Conservation (phyloP, 2,329 filamentous ascomycete species). For the Elsinoe necatrix region DNA sequence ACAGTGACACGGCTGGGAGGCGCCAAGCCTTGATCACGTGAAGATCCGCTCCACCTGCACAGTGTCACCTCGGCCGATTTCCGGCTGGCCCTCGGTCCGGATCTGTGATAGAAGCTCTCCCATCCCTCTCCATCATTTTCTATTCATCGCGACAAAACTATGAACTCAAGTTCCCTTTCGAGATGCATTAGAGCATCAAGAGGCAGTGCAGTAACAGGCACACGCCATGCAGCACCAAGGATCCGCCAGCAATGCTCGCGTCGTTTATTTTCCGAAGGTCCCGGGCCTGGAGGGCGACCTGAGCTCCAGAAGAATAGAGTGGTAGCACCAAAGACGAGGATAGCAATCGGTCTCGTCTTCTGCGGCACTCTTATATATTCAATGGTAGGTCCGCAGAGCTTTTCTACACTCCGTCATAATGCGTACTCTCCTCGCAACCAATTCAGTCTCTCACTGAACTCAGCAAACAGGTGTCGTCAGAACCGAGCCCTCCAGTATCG, state of each 20-base stretch:
- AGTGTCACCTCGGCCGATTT: too few species aligned
- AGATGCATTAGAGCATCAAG: not conserved
- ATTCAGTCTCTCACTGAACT: not conserved
- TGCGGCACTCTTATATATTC: conserved; percentile 49
- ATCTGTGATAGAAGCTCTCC: too few species aligned
- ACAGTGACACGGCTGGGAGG: too few species aligned
- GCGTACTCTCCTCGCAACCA: not conserved
- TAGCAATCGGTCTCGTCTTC: conserved; percentile 43
- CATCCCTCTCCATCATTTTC: too few species aligned
- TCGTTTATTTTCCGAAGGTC: conserved; percentile 3
- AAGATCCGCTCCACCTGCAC: too few species aligned
- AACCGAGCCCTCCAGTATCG: conserved; percentile 60
- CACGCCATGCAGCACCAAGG: not conserved
- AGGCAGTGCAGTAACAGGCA: not conserved
- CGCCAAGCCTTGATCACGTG: too few species aligned
- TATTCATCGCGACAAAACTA: not conserved
- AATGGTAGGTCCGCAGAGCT: conserved; percentile 41
- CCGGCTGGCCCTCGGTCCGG: too few species aligned
- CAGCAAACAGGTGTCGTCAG: conserved; percentile 35
- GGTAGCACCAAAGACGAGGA: conserved; percentile 34
- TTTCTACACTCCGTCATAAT: not conserved
- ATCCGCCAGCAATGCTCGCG: not conserved
- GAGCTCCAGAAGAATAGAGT: conserved; percentile 28
- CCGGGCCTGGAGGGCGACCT: not conserved
- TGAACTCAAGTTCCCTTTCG: not conserved